These are phyloP conservation scores for Trypanosoma congolense DNA, from an alignment of 208 protist species.

Conservation along the genomic window DNA sequence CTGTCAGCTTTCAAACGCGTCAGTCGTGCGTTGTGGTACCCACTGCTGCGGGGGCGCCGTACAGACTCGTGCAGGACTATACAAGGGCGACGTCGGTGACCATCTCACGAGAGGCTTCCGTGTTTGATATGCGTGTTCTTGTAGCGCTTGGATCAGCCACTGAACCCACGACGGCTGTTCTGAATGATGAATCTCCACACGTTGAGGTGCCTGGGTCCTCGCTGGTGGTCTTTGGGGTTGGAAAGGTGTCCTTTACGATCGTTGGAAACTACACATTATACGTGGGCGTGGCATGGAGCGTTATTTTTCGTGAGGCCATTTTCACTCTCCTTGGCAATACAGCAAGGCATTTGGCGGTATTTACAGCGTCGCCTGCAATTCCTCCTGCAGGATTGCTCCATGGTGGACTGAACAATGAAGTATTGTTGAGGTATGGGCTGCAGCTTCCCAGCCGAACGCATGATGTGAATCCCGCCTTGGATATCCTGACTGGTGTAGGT, in stretches of 20 bases:
- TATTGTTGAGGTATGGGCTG: slow-evolving; percentile 43
- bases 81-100: slow-evolving; percentile 44
- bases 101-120: slow-evolving; percentile 42
- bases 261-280: slow-evolving; percentile 64
- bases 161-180: slow-evolving; percentile 28
- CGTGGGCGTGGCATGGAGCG: slow-evolving; percentile 34
- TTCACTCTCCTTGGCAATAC: slow-evolving; percentile 41
- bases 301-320: slow-evolving; percentile 46
- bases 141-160: slow-evolving; percentile 23
- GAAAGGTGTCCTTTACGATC: slow-evolving; percentile 66
- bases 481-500: slow-evolving; percentile 51
- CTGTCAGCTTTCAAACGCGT: slow-evolving; percentile 57
- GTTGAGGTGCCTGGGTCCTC: slow-evolving; percentile 48
- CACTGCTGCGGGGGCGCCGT: slow-evolving; percentile 24
- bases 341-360: slow-evolving; percentile 34
- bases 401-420: slow-evolving; percentile 51
- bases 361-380: slow-evolving; percentile 23
- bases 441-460: slow-evolving; percentile 31
- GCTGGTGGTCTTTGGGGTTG: slow-evolving; percentile 61
- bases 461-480: slow-evolving; percentile 27
- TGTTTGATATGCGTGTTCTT: slow-evolving; percentile 33
- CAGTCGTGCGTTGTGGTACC: slow-evolving; percentile 79
- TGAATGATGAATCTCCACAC: slow-evolving; percentile 42
- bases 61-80: slow-evolving; percentile 64
- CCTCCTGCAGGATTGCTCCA: slow-evolving; percentile 55